Base-by-base conservation (phyloP, 495 filamentous ascomycete species). In the Letharia lupina region DNA sequence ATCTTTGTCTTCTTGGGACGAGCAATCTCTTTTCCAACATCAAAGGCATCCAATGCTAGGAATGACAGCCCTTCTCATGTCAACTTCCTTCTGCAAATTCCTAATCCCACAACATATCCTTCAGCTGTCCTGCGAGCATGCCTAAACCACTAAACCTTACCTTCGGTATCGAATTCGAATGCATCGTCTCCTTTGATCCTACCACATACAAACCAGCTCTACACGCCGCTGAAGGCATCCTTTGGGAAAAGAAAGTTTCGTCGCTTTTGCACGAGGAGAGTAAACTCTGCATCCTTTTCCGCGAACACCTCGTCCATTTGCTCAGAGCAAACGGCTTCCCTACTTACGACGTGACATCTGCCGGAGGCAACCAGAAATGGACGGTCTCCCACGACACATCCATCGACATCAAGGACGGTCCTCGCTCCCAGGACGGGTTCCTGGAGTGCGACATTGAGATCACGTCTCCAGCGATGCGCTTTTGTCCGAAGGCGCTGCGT, bases 91-190 rank as follows among this genome's bases (percentile, higher is more conserved):
- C 28, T 12, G 13, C 6, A 20, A 5, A 1, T 6, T 48, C 23
- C 18, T 1, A 54, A 41, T 37, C 11, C 10, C 16, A 35, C 35
- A 15, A 4, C 28, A 3, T 16, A 62, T 12, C 1, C 2, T 9
- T 20, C 40, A 62, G 1, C 35, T 18, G 11, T 5, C 8, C 31
- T 11, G 28, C 33, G 20, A 45, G 15, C 42, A 60, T 66, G 64
- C 31, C 28, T 1, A 37, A 23, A 8, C 48, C 63, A 28, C 59
- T 68, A 6, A 40, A 65, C 28, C 64, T 70, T 7, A 73, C 70
- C 6, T 72, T 72, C 37, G 68, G 72, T 59, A n/a, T 70, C 44
- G 68, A 73, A 61, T 16, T 73, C 28, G 68, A 72, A 57, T 67
- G 70, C 47, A 40, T 73, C 44, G 41, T 68, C 33, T 50, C 56